These are phyloP conservation scores for Chaetomium strumarium DNA, from an alignment of 2,329 filamentous ascomycete genomes.

Conservation along the genomic window DNA sequence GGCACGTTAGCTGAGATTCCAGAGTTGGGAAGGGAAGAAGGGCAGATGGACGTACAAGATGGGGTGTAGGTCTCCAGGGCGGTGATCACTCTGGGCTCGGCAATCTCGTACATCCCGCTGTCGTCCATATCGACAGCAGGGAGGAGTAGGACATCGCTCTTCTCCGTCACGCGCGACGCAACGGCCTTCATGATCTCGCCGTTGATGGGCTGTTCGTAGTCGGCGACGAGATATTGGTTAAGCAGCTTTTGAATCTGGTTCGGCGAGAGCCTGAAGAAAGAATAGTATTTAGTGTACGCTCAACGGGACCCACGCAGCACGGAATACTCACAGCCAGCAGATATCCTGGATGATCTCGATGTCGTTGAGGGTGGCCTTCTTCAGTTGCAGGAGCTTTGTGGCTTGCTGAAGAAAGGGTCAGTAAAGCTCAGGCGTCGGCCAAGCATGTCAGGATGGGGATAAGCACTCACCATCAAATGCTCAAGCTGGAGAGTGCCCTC, in stretches of 20 bases:
- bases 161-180: conserved; percentile 92
- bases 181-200: conserved; percentile 99
- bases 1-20: neutral
- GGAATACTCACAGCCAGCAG: conserved; percentile 86
- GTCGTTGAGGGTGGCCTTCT: conserved; percentile 98
- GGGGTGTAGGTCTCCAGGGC: conserved; percentile 97
- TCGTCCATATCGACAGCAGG: conserved; percentile 98
- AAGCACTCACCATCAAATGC: conserved; percentile 76
- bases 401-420: conserved; percentile 63
- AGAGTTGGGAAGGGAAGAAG: no score
- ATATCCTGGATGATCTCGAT: conserved; percentile 99
- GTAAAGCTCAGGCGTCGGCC: conserved; percentile 8
- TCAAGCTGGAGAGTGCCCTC: conserved; percentile 95
- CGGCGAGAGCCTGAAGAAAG: conserved; percentile 68
- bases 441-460: neutral
- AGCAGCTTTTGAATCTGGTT: conserved; percentile 99
- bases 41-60: conserved; percentile 63
- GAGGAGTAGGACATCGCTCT: conserved; percentile 90
- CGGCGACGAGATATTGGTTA: conserved; percentile 96
- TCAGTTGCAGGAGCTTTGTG: conserved; percentile 93
- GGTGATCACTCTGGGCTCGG: conserved; percentile 90
- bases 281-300: conserved; percentile 8
- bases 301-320: neutral
- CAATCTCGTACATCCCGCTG: conserved; percentile 96
- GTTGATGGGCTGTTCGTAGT: conserved; percentile 99